Percentiles rank a stretch among this genome's conserved stretches.
Evolutionary conservation across 495 filamentous ascomycete species (phyloP).

Genomic region (Trichoderma reesei): DNA sequence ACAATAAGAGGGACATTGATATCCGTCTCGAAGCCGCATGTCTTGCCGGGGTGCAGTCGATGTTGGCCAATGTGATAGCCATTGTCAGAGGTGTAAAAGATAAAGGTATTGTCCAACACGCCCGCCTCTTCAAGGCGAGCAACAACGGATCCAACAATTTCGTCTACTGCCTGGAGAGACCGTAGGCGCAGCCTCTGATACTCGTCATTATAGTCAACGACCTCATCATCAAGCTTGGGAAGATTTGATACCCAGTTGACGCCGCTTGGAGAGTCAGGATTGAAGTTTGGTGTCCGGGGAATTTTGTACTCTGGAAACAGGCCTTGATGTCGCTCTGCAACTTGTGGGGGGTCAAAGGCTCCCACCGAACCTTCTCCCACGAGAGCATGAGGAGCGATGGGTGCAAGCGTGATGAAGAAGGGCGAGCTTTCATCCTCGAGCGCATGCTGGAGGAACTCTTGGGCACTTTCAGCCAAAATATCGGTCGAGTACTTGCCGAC

Average conservation of each 20-base stretch:
- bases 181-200: slow-evolving; percentile 57
- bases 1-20: slow-evolving; percentile 60
- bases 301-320: slow-evolving; percentile 38
- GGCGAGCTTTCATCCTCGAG: slow-evolving; percentile 36
- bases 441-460: slow-evolving; percentile 55
- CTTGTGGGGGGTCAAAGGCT: slow-evolving; percentile 43
- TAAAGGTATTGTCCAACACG: slow-evolving; percentile 56
- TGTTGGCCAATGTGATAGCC: slow-evolving; percentile 71
- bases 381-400: slow-evolving; percentile 58
- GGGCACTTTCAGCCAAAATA: slow-evolving; percentile 51
- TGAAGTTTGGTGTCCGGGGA: slow-evolving; percentile 45
- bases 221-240: slow-evolving; percentile 39
- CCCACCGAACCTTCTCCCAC: slow-evolving; percentile 17
- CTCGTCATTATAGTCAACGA: slow-evolving; percentile 56
- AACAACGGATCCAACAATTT: slow-evolving; percentile 53
- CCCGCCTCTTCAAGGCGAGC: slow-evolving; percentile 38
- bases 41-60: slow-evolving; percentile 60
- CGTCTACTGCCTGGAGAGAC: slow-evolving; percentile 58
- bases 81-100: slow-evolving; percentile 66
- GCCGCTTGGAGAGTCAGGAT: slow-evolving; percentile 43
- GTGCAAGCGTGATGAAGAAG: slow-evolving; percentile 60
- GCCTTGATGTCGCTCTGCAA: slow-evolving; percentile 35
- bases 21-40: slow-evolving; percentile 63
- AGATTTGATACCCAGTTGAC: slow-evolving; percentile 53
- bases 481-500: slow-evolving; percentile 51